Base-by-base conservation (phyloP, 2,329 filamentous ascomycete species). In the Endoconidiophora polonica region DNA sequence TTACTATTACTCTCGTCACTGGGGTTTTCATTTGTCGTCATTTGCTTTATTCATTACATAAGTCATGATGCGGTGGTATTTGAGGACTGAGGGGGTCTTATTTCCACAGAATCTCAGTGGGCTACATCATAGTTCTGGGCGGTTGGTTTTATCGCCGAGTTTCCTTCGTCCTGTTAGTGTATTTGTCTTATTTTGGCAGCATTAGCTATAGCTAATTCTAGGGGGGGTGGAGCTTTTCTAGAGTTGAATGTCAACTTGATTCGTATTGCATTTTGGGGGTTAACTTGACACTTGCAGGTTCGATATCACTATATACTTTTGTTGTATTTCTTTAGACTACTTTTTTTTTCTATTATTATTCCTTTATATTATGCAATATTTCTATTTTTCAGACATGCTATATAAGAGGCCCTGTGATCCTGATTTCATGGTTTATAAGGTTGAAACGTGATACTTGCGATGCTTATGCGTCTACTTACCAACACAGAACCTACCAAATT, bases 401-500 rank as follows among this genome's bases (percentile, higher is more conserved):
- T 18, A 33, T 22, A 46, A 18, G 16, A 18, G 16, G 16, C 16
- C 16, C 16, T 36, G 12, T 26, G 16, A 36, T 46, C 3, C 29
- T 10, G 20, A 26, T 10, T 26, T 14, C 24, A 6, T 20, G 3
- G 18, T 22, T 18, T 16, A 26, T 24, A 46, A 16, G 12, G 22
- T 18, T 36, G 24, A n/a, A 33, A 3, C 44, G 5, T 22, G 12
- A 9, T 18, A 39, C 52, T 56, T 54, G 46, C 16, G 6, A 10
- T 29, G 26, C 26, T 33, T 5, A 33, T 33, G 26, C 12, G 9
- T 52, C 61, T 61, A 74, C 57, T 74, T 74, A 57, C 72, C 72
- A 39, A 77, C 72, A 58, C 73, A 77, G 54, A 76, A 76, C 54
- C 72, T 76, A 49, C 5, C 6, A 24, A 23, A 10, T 44, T 44